These are phyloP conservation scores for Cyberlindnera japonica DNA, from an alignment of 805 yeast genomes.

Conservation along the genomic window DNA sequence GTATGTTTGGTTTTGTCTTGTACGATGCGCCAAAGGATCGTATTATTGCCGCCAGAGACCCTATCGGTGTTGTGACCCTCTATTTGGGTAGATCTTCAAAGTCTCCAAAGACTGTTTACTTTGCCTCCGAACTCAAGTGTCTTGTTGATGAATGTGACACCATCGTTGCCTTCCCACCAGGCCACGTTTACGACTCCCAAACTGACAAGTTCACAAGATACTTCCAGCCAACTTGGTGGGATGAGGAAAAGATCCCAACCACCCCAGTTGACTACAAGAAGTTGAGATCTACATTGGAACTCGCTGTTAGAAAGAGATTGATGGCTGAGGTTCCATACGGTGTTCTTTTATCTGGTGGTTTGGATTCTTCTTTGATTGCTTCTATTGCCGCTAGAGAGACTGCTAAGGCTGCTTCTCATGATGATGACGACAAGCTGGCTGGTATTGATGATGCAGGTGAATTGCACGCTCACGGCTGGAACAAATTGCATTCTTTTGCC, in stretches of 20 bases:
- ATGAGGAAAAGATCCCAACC: slow-evolving; percentile 69
- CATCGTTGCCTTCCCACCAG: slow-evolving; percentile 95
- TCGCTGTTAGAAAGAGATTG: slow-evolving; percentile 96
- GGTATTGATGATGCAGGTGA: slow-evolving; percentile 92
- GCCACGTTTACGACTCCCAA: slow-evolving; percentile 90
- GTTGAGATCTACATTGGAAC: slow-evolving; percentile 79
- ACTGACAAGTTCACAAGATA: slow-evolving; percentile 85
- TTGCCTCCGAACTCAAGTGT: slow-evolving; percentile 94
- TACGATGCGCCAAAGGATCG: slow-evolving; percentile 84
- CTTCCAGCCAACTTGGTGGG: slow-evolving; percentile 95
- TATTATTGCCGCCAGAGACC: slow-evolving; percentile 96
- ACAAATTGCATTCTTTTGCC: slow-evolving; percentile 91
- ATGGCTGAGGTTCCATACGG: slow-evolving; percentile 99
- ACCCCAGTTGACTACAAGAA: slow-evolving; percentile 67
- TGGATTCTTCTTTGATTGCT: slow-evolving; percentile 95
- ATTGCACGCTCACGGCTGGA: slow-evolving; percentile 72
- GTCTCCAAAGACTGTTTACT: slow-evolving; percentile 73
- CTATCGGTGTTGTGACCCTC: slow-evolving; percentile 93
- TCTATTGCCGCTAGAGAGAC: slow-evolving; percentile 97
- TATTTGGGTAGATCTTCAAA: slow-evolving; percentile 83
- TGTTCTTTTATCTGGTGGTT: slow-evolving; percentile 94
- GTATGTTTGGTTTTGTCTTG: slow-evolving; percentile 95
- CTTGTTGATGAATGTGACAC: slow-evolving; percentile 91
- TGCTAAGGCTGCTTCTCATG: slow-evolving; percentile 56
- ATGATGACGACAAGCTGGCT: slow-evolving; percentile 58